A percentile compares a stretch with the other conserved stretches of the same genome.
Evolutionary conservation across 2,329 filamentous ascomycete genomes (phyloP).

Genomic region (Colletotrichum liaoningense): DNA sequence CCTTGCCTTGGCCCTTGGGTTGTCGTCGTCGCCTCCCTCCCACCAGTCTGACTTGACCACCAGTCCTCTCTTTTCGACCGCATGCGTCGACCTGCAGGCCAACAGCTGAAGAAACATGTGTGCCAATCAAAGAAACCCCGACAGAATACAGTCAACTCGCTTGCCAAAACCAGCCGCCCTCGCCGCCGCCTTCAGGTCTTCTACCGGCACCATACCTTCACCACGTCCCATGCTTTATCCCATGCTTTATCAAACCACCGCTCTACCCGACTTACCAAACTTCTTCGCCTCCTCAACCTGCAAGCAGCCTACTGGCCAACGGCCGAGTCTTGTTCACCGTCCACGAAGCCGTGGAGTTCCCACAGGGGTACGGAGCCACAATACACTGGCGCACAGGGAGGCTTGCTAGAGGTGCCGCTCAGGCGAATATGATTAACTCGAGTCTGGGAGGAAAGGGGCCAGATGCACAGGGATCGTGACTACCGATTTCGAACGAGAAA

Average conservation of each 20-base stretch:
- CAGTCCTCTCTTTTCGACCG: constrained; percentile 5
- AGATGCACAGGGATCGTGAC: not conserved
- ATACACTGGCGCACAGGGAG: not conserved
- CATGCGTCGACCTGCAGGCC: constrained; percentile 20
- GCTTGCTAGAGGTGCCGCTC: not conserved
- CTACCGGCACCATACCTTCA: not conserved
- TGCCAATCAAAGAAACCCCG: not conserved
- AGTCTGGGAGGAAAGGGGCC: not conserved
- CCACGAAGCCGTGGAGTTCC: not conserved
- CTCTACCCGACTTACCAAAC: not conserved
- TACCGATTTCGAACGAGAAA: not conserved
- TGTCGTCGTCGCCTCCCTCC: not conserved
- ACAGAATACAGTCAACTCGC: not conserved
- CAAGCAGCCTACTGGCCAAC: not conserved
- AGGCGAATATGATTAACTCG: not conserved
- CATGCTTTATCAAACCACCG: not conserved
- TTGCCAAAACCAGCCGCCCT: not conserved
- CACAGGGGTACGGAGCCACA: not conserved
- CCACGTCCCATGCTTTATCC: not conserved
- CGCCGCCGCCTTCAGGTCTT: not conserved
- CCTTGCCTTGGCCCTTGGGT: not conserved
- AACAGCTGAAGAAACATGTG: not conserved
- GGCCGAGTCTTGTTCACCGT: not conserved
- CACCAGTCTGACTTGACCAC: not conserved
- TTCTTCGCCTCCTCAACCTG: not conserved